Base-by-base conservation (phyloP, 176 grass and related monocot species). In the Eragrostis curvula region DNA sequence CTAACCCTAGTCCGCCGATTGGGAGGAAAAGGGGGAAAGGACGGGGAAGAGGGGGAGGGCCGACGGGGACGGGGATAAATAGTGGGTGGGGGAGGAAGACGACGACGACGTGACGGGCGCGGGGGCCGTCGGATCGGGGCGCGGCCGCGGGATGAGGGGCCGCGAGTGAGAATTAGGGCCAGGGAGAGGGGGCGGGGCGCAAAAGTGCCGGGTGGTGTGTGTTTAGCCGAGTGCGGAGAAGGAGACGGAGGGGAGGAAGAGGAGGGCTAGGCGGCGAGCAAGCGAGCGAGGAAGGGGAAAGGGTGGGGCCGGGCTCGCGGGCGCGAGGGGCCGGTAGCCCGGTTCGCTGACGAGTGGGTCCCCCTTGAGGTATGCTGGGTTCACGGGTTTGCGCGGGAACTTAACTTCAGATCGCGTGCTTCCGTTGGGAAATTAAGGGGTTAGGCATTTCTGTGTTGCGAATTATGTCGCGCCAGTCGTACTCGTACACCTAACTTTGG, bases 41-140 rank as follows among this genome's bases (percentile, higher is more conserved):
- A 21, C 13, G 3, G 27, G 25, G n/a, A 59, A 10, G 20, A 8
- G 14, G 91, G 12, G 20, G 72, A 12, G 64, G 85, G 79, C 43
- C 56, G 86, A 63, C 25, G 43, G 74, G n/a, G 32, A 61, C 60
- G 25, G 39, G 89, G 82, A 83, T 89, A 92, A 92, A 88, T 90
- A 89, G 82, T 52, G 87, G 84, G 81, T 29, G 83, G 80, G 87
- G 78, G 86, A 90, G 83, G 88, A 88, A 83, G 93, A 95, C 82
- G 86, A 91, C 85, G 78, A 50, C 42, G 56, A 88, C 89, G 89
- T 85, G 77, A 85, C 58, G 74, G 41, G 70, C 46, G 24, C 65
- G 48, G 16, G 64, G 3, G 76, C 80, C 89, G 85, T 91, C 66
- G 57, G 89, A 91, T 88, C 16, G 14, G 45, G 66, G 45, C 52